Evolutionary conservation across 345 rosid species (phyloP).

Genomic region (Pseudoturritis turrita): DNA sequence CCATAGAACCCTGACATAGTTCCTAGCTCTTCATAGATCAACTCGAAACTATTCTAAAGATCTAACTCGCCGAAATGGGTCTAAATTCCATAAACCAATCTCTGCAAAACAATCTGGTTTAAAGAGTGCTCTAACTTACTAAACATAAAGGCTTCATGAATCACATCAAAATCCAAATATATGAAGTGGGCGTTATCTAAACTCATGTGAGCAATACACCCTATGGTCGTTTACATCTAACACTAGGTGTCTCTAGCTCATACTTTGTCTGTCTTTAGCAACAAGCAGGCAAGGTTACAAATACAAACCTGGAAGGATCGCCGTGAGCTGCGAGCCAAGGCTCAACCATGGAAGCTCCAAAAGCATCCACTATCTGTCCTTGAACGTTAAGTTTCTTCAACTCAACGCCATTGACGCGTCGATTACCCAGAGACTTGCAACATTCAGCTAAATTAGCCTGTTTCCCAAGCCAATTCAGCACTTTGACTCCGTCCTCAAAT

Average conservation of each 20-base stretch:
- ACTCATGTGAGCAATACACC: background rate
- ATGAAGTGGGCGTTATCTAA: background rate
- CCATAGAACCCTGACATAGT: background rate
- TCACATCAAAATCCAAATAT: background rate
- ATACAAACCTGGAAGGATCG: constrained; percentile 57
- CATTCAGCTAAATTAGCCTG: constrained; percentile 66
- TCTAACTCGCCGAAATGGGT: background rate
- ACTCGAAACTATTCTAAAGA: background rate
- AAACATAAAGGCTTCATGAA: background rate
- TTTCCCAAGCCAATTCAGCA: constrained; percentile 73
- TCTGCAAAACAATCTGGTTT: background rate
- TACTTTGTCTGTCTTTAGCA: background rate
- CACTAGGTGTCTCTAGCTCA: constrained; percentile 1
- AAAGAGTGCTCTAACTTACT: background rate
- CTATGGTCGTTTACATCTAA: background rate
- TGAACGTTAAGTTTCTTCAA: constrained; percentile 28
- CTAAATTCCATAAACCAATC: background rate
- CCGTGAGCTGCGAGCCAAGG: constrained; percentile 84
- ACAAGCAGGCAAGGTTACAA: background rate
- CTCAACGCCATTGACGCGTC: constrained; percentile 32
- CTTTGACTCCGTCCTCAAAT: constrained; percentile 80
- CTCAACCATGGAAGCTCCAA: constrained; percentile 78
- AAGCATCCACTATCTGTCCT: constrained; percentile 52
- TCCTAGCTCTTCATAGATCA: background rate
- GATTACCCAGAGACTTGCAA: constrained; percentile 38